Conservation (phyloP, 1,139 yeast species). For the Pichia sp. region DNA sequence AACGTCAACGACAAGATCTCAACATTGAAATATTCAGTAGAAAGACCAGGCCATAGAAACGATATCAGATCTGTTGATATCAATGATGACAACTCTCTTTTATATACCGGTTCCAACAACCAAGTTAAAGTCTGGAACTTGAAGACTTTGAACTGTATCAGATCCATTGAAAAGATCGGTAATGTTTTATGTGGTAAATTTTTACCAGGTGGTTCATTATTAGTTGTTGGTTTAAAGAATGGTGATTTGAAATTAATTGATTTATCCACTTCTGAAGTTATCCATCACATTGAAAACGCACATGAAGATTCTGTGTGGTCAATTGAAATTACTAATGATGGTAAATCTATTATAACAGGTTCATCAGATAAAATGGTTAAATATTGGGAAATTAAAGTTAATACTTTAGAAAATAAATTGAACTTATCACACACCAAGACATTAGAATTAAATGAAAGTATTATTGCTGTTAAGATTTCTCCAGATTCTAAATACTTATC, state of each 20-base stretch:
- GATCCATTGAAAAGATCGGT: constrained; percentile 82
- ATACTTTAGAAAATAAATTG: constrained; percentile 50
- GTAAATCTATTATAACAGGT: constrained; percentile 83
- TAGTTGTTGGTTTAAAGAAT: constrained; percentile 86
- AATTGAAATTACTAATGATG: constrained; percentile 82
- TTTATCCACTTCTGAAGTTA: constrained; percentile 72
- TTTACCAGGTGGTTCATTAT: constrained; percentile 87
- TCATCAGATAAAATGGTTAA: constrained; percentile 90
- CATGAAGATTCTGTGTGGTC: constrained; percentile 94
- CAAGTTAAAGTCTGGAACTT: constrained; percentile 87
- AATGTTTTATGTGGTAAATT: constrained; percentile 81
- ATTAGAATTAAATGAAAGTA: constrained; percentile 82
- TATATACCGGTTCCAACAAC: constrained; percentile 93
- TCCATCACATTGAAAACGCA: constrained; percentile 70
- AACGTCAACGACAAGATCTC: constrained; percentile 40
- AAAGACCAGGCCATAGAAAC: constrained; percentile 81
- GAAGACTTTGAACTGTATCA: constrained; percentile 66
- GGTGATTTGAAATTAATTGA: constrained; percentile 88
- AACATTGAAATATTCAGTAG: constrained; percentile 58
- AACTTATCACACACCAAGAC: constrained; percentile 73
- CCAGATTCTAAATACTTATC: constrained; percentile 80
- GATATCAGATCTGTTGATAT: constrained; percentile 85
- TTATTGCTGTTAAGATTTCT: constrained; percentile 76
- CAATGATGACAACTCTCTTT: constrained; percentile 73
- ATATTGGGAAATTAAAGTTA: constrained; percentile 80